Evolutionary conservation across 2,329 filamentous ascomycete species (phyloP).

Genomic region (Nannizziopsis barbatae): DNA sequence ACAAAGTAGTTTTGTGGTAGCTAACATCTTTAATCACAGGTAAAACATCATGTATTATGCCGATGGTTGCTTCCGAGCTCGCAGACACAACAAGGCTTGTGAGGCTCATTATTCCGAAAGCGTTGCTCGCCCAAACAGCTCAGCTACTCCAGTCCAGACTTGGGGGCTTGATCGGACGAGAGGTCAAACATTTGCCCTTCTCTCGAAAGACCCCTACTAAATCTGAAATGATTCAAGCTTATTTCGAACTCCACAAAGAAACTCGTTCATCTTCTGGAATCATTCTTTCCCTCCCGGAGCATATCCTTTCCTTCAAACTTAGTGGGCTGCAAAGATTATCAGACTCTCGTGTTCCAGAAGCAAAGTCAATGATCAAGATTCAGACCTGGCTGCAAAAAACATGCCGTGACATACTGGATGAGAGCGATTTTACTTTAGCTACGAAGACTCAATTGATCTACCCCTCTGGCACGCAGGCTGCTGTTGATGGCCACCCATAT

Average conservation of each 20-base stretch:
- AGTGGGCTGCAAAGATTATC: conserved; percentile 49
- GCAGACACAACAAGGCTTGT: conserved; percentile 42
- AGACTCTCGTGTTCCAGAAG: conserved; percentile 35
- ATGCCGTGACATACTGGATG: conserved; percentile 50
- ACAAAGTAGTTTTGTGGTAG: not conserved
- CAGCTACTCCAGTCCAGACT: conserved; percentile 46
- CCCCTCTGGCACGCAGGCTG: conserved; percentile 44
- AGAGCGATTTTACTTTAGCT: conserved; percentile 53
- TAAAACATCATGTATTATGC: conserved; percentile 59
- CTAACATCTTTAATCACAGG: conserved; percentile 8
- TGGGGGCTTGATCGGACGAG: conserved; percentile 45
- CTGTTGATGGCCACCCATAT: conserved; percentile 43
- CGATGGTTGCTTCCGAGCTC: conserved; percentile 48
- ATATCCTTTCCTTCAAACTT: conserved; percentile 54
- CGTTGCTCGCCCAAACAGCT: conserved; percentile 51
- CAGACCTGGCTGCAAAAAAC: conserved; percentile 41
- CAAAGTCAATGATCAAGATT: conserved; percentile 40
- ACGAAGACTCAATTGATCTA: conserved; percentile 53
- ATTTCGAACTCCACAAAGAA: conserved; percentile 31
- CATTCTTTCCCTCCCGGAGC: conserved; percentile 51
- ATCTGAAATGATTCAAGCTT: conserved; percentile 22
- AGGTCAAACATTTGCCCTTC: conserved; percentile 49
- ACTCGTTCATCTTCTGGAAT: conserved; percentile 33
- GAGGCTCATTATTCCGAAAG: conserved; percentile 50
- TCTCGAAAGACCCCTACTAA: conserved; percentile 37